These are phyloP conservation scores for Trichosanthes cucumerina DNA, from an alignment of 306 rosid species.

Conservation along the genomic window DNA sequence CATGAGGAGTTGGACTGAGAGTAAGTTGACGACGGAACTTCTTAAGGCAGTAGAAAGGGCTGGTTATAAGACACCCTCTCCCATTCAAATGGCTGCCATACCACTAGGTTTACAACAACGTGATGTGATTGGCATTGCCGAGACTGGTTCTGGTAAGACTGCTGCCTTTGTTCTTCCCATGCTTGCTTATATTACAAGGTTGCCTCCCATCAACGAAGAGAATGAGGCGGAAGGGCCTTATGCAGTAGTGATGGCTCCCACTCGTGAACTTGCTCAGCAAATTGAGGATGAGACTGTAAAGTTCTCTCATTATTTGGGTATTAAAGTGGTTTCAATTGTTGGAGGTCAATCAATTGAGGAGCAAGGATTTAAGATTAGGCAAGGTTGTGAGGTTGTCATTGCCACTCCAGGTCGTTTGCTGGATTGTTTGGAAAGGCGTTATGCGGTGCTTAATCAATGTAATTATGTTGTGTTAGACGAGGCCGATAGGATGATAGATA, in stretches of 20 bases:
- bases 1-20: constrained; percentile 71
- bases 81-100: constrained; percentile 92
- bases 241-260: constrained; percentile 94
- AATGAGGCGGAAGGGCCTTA: constrained; percentile 89
- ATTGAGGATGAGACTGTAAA: constrained; percentile 86
- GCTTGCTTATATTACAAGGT: constrained; percentile 68
- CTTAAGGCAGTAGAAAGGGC: constrained; percentile 76
- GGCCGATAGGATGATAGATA: constrained; percentile 95
- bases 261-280: constrained; percentile 92
- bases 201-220: constrained; percentile 84
- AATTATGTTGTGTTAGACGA: constrained; percentile 93
- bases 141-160: constrained; percentile 90
- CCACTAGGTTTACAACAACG: constrained; percentile 82
- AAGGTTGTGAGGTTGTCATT: constrained; percentile 86
- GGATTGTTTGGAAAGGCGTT: constrained; percentile 81
- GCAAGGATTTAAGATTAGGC: constrained; percentile 79
- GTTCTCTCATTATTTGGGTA: constrained; percentile 68
- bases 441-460: constrained; percentile 81
- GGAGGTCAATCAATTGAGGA: constrained; percentile 94
- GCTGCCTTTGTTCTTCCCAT: constrained; percentile 95
- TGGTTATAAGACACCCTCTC: constrained; percentile 84
- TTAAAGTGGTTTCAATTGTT: constrained; percentile 83
- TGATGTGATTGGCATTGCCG: constrained; percentile 79
- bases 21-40: constrained; percentile 52
- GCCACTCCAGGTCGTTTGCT: constrained; percentile 89